These are phyloP conservation scores for Mycena pura DNA, from an alignment of 768 basidiomycete species.

Conservation along the genomic window DNA sequence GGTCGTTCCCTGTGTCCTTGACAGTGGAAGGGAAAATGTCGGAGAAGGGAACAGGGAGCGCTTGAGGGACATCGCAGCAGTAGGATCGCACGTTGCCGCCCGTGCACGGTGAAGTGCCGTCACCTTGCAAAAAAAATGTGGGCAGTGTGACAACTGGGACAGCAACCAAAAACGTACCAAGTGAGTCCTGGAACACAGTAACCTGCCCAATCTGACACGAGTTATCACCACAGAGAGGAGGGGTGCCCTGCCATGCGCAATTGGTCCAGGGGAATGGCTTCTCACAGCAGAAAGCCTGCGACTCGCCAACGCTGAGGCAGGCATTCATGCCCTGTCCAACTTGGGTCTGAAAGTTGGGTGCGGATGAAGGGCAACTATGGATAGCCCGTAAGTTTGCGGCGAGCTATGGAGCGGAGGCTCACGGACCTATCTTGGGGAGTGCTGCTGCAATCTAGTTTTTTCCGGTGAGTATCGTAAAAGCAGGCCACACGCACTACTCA, in stretches of 20 bases:
- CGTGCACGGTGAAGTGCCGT: not conserved
- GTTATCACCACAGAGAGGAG: conserved; percentile 30
- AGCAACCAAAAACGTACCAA: too few relatives aligned
- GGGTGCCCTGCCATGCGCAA: conserved; percentile 6
- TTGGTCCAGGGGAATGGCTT: not conserved
- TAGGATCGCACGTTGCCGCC: conserved; percentile 11
- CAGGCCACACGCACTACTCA: too few relatives aligned
- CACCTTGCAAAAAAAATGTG: conserved; percentile 27
- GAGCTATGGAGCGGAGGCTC: too few relatives aligned
- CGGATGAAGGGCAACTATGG: too few relatives aligned
- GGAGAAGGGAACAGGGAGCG: not conserved
- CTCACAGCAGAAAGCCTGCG: conserved; percentile 12
- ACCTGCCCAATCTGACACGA: conserved; percentile 1
- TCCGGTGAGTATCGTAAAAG: too few relatives aligned
- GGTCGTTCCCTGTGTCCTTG: not conserved
- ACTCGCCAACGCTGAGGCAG: not conserved
- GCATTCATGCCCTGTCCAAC: not conserved
- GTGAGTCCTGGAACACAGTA: conserved; percentile 32
- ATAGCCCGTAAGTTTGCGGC: too few relatives aligned
- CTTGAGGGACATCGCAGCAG: not conserved
- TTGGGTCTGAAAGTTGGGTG: too few relatives aligned
- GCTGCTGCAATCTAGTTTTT: too few relatives aligned
- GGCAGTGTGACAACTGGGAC: conserved; percentile 28
- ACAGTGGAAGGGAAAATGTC: conserved; percentile 4
- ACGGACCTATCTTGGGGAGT: too few relatives aligned